These are phyloP conservation scores for Globisporangium irregulare DNA, from an alignment of 352 stramenopile genomes.

Conservation along the genomic window DNA sequence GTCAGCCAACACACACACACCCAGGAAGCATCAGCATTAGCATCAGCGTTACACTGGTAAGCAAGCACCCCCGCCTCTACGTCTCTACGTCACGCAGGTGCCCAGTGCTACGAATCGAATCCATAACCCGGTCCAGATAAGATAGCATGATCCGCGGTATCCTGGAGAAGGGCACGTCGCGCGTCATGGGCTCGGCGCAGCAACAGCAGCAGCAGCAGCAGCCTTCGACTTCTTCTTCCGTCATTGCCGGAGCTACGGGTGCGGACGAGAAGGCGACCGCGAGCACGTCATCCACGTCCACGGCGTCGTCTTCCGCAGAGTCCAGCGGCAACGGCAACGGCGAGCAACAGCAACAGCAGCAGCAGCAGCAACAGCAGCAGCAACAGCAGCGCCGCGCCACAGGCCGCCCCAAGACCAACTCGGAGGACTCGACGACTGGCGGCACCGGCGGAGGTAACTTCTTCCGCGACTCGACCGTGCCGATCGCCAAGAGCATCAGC, in stretches of 20 bases:
- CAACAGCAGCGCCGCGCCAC: neutral
- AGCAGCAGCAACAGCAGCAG: neutral
- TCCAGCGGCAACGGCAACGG: constrained; percentile 6
- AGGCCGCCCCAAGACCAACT: constrained; percentile 9
- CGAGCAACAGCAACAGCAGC: neutral
- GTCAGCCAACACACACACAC: neutral
- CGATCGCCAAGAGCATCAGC: constrained; percentile 18
- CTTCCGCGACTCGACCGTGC: constrained; percentile 19
- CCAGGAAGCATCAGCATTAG: neutral
- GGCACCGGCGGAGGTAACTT: neutral
- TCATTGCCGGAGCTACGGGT: neutral
- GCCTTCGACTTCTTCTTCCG: neutral
- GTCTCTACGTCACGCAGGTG: no score
- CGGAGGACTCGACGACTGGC: constrained; percentile 10
- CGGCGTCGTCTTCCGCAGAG: constrained; percentile 10
- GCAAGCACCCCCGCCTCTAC: neutral
- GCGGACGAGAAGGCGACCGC: neutral
- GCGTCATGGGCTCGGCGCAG: neutral
- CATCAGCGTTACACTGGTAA: neutral
- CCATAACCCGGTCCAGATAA: neutral
- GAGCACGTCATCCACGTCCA: constrained; percentile 2
- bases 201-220: neutral
- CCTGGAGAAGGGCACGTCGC: constrained; percentile 16
- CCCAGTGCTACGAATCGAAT: no score
- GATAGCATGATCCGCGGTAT: constrained; percentile 20